Evolutionary conservation across 352 stramenopile genomes (phyloP), one percentile per base, ranked within the genome.

Genomic region (Phytopythium ostracodes): DNA sequence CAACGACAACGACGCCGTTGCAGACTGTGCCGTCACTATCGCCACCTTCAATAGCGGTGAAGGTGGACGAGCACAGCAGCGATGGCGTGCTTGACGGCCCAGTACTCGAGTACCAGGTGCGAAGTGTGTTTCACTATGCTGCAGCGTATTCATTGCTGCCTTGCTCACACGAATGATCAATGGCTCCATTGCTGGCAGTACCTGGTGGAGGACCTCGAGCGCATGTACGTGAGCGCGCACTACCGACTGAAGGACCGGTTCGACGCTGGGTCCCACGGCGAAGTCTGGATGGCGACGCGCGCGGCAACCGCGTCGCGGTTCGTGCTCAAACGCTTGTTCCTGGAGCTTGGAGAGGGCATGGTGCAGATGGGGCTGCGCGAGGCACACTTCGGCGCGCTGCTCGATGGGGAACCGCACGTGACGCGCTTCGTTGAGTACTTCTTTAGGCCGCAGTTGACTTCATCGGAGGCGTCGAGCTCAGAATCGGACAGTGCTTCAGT

Each of bases 361-460:
- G 75, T 76, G 27, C 68, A 89, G 54, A 92, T 91, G 77, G 82
- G 84, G 20, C 65, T 92, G 7, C 84, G 89, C 22, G 89, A 97
- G 70, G 85, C 88, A 33, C 81, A 96, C 63, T 97, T 96, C 66
- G 89, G 89, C 29, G 55, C 56, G 24, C 29, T 81, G 4, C 63
- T 91, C 24, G 60, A 66, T 7, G 62, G 59, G 0, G 78, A 91
- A 51, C 77, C 67, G 18, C 87, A 92, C 58, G 75, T 97, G 22
- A 64, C 88, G 36, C 70, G 89, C n/a, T 97, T 94, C 51, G 82
- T 97, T 35, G 89, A 97, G 70, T 84, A 92, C 51, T 93, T 96
- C 54, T 95, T 96, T 67, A 78, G 86, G 0, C 75, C 76, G 1
- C 53, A 61, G 7, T 52, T 66, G 52, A 42, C 52, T 1, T n/a